A percentile compares a stretch with the other conserved stretches of the same genome.
phyloP scores from a whole-genome alignment of 495 filamentous ascomycete genomes.

The Tuber borchii region DNA sequence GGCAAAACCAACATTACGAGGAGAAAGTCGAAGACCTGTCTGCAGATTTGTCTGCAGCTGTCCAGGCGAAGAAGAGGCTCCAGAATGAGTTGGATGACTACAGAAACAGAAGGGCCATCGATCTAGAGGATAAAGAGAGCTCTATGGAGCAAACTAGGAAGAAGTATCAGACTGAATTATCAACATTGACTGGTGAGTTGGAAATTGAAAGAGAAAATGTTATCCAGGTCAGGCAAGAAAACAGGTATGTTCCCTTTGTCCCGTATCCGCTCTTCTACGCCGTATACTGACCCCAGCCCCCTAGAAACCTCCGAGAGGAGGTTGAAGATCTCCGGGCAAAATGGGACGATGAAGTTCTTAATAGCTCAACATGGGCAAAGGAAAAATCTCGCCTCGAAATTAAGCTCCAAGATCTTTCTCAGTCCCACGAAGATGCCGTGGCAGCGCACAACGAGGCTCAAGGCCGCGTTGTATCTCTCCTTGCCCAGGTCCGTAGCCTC shows the following conservation, averaged over 20 bases:
- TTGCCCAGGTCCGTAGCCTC: conserved; percentile 84
- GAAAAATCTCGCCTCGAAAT: conserved; percentile 90
- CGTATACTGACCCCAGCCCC: conserved; percentile 56
- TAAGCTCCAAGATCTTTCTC: conserved; percentile 79
- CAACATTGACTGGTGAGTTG: conserved; percentile 78
- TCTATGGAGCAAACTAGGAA: conserved; percentile 95
- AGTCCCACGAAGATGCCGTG: conserved; percentile 85
- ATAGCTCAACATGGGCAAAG: conserved; percentile 96
- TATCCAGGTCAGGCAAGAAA: conserved; percentile 54
- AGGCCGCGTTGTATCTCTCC: conserved; percentile 75
- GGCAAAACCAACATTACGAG: conserved; percentile 79
- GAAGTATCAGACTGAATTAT: conserved; percentile 94
- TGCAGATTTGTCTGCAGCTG: conserved; percentile 75
- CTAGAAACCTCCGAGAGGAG: conserved; percentile 76
- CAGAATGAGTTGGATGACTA: conserved; percentile 99
- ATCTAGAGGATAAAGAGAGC: conserved; percentile 92
- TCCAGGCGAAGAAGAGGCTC: conserved; percentile 87
- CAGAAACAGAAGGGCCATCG: conserved; percentile 85
- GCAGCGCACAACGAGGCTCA: conserved; percentile 93
- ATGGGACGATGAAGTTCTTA: conserved; percentile 98
- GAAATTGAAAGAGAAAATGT: conserved; percentile 88
- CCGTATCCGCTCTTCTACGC: conserved; percentile 39
- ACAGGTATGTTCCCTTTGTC: conserved; percentile 20
- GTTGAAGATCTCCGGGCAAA: conserved; percentile 90
- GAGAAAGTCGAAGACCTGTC: conserved; percentile 87